phyloP scores from a whole-genome alignment of 768 basidiomycete genomes.

The Suillus lakei region DNA sequence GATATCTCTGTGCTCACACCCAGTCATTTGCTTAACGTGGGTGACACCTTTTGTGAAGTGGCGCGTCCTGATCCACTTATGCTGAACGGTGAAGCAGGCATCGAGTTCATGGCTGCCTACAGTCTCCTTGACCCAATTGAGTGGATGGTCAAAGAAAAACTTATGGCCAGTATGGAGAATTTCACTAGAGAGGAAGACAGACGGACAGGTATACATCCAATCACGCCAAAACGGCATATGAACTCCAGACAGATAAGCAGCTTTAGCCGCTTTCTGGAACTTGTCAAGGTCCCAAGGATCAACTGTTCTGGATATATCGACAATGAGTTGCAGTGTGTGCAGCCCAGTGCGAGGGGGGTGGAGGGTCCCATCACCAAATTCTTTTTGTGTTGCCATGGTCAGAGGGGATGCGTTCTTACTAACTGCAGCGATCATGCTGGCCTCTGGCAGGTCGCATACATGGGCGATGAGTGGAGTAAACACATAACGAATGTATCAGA shows the following conservation, averaged over 20 bases:
- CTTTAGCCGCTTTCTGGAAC: constrained; percentile 28
- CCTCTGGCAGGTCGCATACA: constrained; percentile 6
- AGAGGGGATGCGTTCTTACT: constrained; percentile 11
- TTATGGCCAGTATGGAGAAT: constrained; percentile 39
- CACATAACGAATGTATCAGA: neutral
- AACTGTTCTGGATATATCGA: neutral
- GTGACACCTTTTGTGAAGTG: constrained; percentile 46
- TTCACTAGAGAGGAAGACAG: constrained; percentile 39
- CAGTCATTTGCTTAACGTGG: constrained; percentile 45
- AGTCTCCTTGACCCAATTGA: constrained; percentile 41
- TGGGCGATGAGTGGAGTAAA: constrained; percentile 2
- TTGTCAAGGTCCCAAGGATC: constrained; percentile 28
- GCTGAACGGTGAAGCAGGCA: constrained; percentile 39
- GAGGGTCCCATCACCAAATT: constrained; percentile 11
- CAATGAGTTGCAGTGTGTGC: constrained; percentile 1
- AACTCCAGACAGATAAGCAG: constrained; percentile 10
- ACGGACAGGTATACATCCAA: constrained; percentile 38
- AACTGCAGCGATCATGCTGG: constrained; percentile 8
- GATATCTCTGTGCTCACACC: constrained; percentile 42
- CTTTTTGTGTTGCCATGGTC: constrained; percentile 1
- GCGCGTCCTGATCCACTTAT: constrained; percentile 37
- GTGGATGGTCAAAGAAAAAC: constrained; percentile 35
- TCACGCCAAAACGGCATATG: constrained; percentile 40
- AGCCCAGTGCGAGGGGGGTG: neutral
- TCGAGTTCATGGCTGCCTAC: constrained; percentile 38